Conservation (phyloP, 1,284 basidiomycete species). For the Blastosporella zonata region DNA sequence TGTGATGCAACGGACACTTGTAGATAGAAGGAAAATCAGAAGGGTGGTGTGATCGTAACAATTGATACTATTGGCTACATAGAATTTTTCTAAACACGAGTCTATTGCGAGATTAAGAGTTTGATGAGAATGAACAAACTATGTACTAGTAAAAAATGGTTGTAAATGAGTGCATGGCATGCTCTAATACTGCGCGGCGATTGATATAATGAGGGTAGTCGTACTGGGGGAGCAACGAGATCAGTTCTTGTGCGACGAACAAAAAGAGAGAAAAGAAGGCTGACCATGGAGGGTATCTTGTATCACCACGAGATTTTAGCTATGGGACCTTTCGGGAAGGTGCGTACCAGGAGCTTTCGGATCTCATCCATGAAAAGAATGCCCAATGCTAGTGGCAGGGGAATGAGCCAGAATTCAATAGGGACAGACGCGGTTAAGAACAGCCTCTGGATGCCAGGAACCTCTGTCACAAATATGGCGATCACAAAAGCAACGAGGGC, state of each 20-base stretch:
- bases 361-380: conserved; percentile 19
- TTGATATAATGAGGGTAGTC: no score
- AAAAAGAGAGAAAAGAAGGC: not conserved
- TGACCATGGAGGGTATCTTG: not conserved
- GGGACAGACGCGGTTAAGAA: conserved; percentile 18
- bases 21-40: conserved; percentile 9
- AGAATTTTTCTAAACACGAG: not conserved
- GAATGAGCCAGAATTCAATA: conserved; percentile 20
- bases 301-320: conserved; percentile 20
- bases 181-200: no score
- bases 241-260: no score
- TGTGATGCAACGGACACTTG: conserved; percentile 7
- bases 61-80: not conserved
- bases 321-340: conserved; percentile 18
- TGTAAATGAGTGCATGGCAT: no score
- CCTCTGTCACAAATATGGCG: conserved; percentile 20
- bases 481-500: conserved; percentile 15
- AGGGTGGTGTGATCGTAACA: conserved; percentile 3
- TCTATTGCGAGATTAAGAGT: not conserved
- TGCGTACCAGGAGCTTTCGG: conserved; percentile 19
- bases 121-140: not conserved
- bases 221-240: no score
- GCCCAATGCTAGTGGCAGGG: conserved; percentile 16
- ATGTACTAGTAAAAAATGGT: not conserved
- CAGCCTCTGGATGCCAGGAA: conserved; percentile 17